phyloP scores from a whole-genome alignment of 148 eudicot species.

The Rheum nobile region DNA sequence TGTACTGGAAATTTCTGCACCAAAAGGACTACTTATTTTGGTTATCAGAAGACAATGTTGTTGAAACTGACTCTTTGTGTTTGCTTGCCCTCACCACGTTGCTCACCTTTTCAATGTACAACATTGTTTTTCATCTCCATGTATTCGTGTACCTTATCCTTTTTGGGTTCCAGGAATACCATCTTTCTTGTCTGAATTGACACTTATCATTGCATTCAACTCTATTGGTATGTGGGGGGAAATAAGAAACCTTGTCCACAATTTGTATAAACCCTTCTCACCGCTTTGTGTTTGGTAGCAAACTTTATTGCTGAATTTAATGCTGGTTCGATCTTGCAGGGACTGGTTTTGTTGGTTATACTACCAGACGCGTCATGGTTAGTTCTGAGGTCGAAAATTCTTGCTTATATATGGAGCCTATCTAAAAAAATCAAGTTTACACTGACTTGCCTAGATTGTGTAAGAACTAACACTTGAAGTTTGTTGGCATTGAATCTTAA shows the following conservation, averaged over 20 bases:
- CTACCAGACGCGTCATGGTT: neutral
- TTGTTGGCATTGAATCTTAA: neutral
- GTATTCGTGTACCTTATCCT: neutral
- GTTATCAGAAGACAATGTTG: neutral
- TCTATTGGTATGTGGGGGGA: neutral
- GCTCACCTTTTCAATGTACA: neutral
- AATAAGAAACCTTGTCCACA: neutral
- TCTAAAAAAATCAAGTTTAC: neutral
- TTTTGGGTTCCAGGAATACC: neutral
- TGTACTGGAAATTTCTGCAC: neutral
- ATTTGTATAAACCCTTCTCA: neutral
- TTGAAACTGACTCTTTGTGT: conserved; percentile 1
- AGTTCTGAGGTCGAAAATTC: neutral
- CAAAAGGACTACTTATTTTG: neutral
- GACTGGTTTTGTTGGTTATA: neutral
- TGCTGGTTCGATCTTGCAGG: neutral
- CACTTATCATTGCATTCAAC: neutral
- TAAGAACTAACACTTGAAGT: neutral
- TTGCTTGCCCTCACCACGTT: conserved; percentile 1
- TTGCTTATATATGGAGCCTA: neutral
- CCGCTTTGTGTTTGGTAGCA: neutral
- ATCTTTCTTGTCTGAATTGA: neutral
- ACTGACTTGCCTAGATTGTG: neutral
- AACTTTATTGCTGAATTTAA: neutral
- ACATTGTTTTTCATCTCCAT: neutral